Evolutionary conservation across 441 rosid genomes (phyloP), one percentile per base, ranked within the genome.

Genomic region (Daphne laureola): DNA sequence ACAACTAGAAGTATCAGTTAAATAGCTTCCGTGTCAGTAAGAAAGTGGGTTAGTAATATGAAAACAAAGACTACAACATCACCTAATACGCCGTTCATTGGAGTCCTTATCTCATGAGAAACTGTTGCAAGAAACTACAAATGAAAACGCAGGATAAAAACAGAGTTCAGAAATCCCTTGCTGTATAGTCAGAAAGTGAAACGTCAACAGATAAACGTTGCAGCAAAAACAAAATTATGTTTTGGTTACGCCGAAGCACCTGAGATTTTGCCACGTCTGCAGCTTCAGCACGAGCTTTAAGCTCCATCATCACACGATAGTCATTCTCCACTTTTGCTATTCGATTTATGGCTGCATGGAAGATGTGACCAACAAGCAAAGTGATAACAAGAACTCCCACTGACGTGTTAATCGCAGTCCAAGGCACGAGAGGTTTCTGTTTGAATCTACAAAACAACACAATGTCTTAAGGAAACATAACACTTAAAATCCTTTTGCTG

Each of bases 251-350:
- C 56, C 47, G 63, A 59, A 17, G 65, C 18, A 92, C 98, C 92
- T 87, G 96, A 70, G 98, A 93, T 77, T 93, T 93, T 55, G 98
- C 98, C 63, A 89, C 82, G 63, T 93, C 98, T 26, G 98, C 98
- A 51, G 98, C 97, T 71, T 89, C 98, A 58, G 98, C 97, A 55
- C 88, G 97, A 73, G 71, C 80, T 70, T 89, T 90, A 53, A 93
- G 93, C 72, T 72, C 76, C 80, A 55, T 76, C 96, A 90, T 87
- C 76, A 78, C 36, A 53, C 54, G 81, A 66, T 51, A 83, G 56
- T 86, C 94, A 49, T 76, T 79, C 63, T 89, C 98, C 54, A 87
- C 97, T 72, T 73, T 72, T 18, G 79, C 80, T 51, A 93, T 93
- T 55, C 84, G 78, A 66, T 54, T 77, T 58, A 89, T 77, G 43